These are phyloP conservation scores for Ogataea hybrid DNA, from an alignment of 1,139 yeast genomes.

Conservation along the genomic window DNA sequence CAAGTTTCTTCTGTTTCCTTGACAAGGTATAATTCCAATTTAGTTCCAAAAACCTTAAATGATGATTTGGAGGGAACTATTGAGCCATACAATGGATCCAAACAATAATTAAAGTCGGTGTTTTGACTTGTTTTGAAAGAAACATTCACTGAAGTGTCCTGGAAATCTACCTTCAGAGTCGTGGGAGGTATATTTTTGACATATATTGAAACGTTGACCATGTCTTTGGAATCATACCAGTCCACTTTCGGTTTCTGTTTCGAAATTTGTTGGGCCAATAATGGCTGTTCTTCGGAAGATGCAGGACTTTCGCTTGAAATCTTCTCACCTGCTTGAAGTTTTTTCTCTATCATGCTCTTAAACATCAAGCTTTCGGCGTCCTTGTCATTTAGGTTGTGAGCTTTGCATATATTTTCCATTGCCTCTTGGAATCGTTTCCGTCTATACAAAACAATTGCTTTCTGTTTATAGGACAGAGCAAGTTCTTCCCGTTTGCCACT, in stretches of 20 bases:
- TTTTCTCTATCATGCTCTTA: slow-evolving; percentile 44
- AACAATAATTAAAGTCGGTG: slow-evolving; percentile 47
- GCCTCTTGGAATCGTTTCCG: slow-evolving; percentile 50
- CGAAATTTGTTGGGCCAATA: slow-evolving; percentile 2
- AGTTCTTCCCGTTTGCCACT: slow-evolving; percentile 53
- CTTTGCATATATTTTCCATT: slow-evolving; percentile 45
- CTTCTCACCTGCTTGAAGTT: slow-evolving; percentile 22
- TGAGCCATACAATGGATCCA: slow-evolving; percentile 49
- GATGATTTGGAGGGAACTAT: slow-evolving; percentile 48
- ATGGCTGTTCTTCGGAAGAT: neutral
- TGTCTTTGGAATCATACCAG: slow-evolving; percentile 69
- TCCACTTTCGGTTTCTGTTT: slow-evolving; percentile 56
- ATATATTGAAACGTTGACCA: slow-evolving; percentile 68
- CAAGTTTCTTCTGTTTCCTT: slow-evolving; percentile 43
- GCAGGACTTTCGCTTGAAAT: neutral
- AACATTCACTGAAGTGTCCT: slow-evolving; percentile 17
- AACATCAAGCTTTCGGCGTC: slow-evolving; percentile 46
- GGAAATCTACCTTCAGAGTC: slow-evolving; percentile 20
- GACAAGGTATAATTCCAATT: slow-evolving; percentile 61
- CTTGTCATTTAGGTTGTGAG: slow-evolving; percentile 46
- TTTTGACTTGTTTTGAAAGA: slow-evolving; percentile 29
- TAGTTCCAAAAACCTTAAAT: slow-evolving; percentile 63
- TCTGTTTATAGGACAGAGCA: slow-evolving; percentile 57
- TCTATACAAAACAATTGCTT: slow-evolving; percentile 50
- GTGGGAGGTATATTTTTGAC: slow-evolving; percentile 46